Conservation (phyloP, 2,329 filamentous ascomycete species). For the Colletotrichum spaethianum region DNA sequence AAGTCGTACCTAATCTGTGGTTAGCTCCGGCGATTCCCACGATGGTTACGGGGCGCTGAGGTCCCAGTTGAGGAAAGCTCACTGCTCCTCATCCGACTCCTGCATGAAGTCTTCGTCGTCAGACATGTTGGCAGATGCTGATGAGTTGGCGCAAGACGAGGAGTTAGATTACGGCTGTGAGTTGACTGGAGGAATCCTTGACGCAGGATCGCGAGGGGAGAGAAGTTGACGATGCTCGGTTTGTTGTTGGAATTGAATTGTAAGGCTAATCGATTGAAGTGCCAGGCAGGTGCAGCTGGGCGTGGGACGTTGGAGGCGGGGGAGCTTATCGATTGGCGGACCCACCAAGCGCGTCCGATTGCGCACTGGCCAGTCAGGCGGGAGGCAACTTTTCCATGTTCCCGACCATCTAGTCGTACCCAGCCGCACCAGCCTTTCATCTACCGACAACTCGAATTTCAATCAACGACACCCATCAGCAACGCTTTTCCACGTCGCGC, state of each 20-base stretch:
- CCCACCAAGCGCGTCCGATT: slow-evolving; percentile 6
- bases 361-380: slow-evolving; percentile 26
- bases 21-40: slow-evolving; percentile 35
- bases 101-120: slow-evolving; percentile 67
- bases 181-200: neutral
- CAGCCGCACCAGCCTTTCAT: slow-evolving; percentile 1
- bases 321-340: slow-evolving; percentile 41
- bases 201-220: neutral
- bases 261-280: slow-evolving; percentile 6
- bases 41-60: neutral
- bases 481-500: neutral
- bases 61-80: slow-evolving; percentile 35
- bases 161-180: neutral
- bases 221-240: neutral
- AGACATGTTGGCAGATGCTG: slow-evolving; percentile 56
- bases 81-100: slow-evolving; percentile 63
- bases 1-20: slow-evolving; percentile 81
- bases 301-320: slow-evolving; percentile 30
- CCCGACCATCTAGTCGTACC: neutral
- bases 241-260: slow-evolving; percentile 4
- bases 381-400: slow-evolving; percentile 32
- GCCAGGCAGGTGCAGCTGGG: slow-evolving; percentile 26
- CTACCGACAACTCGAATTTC: neutral
- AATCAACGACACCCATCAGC: neutral
- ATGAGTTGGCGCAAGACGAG: neutral